Percentiles rank a stretch among this genome's conserved stretches.
These are phyloP conservation scores for Kurtzmaniella quercitrusa DNA, from an alignment of 1,139 yeast species.

Conservation along the genomic window DNA sequence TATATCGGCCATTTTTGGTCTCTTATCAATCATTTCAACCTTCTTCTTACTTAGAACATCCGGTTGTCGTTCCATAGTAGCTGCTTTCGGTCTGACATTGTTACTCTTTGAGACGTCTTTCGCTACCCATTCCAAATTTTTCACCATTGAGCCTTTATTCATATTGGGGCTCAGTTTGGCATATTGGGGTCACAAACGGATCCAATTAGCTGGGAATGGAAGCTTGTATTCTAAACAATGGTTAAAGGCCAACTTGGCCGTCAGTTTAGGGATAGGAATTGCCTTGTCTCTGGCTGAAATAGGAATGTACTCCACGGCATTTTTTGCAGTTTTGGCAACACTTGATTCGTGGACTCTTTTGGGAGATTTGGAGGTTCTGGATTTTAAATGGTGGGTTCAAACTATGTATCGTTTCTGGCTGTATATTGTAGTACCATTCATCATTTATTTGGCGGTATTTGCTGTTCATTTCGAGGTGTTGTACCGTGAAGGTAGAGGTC, in stretches of 20 bases:
- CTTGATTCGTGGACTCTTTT: slow-evolving; percentile 51
- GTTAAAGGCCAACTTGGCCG: slow-evolving; percentile 34
- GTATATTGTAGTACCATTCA: slow-evolving; percentile 44
- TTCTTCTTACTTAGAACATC: slow-evolving; percentile 47
- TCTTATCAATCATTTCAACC: slow-evolving; percentile 39
- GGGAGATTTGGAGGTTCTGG: slow-evolving; percentile 51
- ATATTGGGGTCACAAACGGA: slow-evolving; percentile 39
- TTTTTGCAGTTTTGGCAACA: slow-evolving; percentile 42
- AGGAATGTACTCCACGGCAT: slow-evolving; percentile 49
- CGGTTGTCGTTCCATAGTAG: slow-evolving; percentile 38
- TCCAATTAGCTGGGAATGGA: slow-evolving; percentile 33
- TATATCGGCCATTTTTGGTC: slow-evolving; percentile 37
- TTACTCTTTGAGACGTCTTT: slow-evolving; percentile 53
- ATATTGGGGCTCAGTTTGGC: slow-evolving; percentile 42
- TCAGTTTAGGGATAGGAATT: slow-evolving; percentile 53
- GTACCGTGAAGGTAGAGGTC: slow-evolving; percentile 47
- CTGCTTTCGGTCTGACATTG: slow-evolving; percentile 42
- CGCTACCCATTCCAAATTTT: slow-evolving; percentile 44
- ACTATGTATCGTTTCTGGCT: slow-evolving; percentile 25
- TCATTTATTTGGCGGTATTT: slow-evolving; percentile 46
- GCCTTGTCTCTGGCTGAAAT: slow-evolving; percentile 48
- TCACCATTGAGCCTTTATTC: slow-evolving; percentile 50
- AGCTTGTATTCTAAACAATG: slow-evolving; percentile 28
- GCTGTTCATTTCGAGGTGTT: slow-evolving; percentile 47
- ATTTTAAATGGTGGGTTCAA: slow-evolving; percentile 26